Conservation (phyloP, 495 filamentous ascomycete genomes). For the Aspergillus sclerotioniger region DNA sequence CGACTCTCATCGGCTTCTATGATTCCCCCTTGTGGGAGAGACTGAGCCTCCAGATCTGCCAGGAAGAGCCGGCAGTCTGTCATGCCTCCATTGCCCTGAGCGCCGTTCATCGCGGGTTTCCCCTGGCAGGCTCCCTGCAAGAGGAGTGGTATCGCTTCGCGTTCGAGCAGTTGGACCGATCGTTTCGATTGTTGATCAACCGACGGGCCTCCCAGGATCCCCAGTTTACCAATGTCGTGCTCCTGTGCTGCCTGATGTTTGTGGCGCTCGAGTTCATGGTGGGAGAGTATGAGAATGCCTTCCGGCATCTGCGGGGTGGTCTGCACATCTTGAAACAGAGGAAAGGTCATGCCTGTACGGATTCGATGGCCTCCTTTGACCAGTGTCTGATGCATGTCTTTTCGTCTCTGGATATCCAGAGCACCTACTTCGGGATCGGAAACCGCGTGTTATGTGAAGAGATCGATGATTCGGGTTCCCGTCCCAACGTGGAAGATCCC, state of each 20-base stretch:
- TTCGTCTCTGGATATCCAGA: background rate
- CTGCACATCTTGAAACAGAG: background rate
- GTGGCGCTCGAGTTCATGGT: background rate
- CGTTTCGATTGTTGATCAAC: background rate
- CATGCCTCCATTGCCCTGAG: conserved; percentile 1
- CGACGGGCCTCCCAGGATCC: background rate
- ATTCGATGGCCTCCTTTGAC: background rate
- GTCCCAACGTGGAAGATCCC: background rate
- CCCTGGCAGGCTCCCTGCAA: no score
- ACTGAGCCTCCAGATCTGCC: background rate
- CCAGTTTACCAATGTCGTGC: background rate
- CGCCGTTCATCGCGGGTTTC: background rate
- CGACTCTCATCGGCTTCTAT: background rate
- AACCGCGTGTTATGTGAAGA: background rate
- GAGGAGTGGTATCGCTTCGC: background rate
- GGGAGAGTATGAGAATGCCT: background rate
- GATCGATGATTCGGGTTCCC: background rate
- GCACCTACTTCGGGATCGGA: background rate
- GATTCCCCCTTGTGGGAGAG: background rate
- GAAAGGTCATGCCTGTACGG: background rate
- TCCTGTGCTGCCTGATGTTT: background rate
- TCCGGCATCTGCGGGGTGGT: background rate
- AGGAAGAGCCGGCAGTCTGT: background rate
- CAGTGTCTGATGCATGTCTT: background rate
- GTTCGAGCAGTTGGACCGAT: background rate